phyloP scores from a whole-genome alignment of 495 filamentous ascomycete genomes.

The Xylaria curta region DNA sequence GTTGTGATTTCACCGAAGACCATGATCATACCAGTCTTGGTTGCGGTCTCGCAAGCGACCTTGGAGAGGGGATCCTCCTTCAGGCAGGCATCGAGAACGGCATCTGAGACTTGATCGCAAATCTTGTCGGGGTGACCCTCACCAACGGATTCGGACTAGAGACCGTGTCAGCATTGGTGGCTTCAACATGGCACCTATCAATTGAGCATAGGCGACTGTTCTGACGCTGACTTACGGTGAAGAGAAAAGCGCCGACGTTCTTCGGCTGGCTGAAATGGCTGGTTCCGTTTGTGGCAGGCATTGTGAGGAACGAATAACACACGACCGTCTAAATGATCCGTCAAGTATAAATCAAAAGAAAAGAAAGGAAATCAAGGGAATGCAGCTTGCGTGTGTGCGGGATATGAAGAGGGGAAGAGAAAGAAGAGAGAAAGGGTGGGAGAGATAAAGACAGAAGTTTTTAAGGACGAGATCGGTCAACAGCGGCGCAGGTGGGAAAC shows the following conservation, averaged over 20 bases:
- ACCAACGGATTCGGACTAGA: slow-evolving; percentile 90
- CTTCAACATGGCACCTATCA: slow-evolving; percentile 20
- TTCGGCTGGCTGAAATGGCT: slow-evolving; percentile 51
- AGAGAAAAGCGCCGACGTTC: slow-evolving; percentile 83
- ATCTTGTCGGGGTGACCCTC: slow-evolving; percentile 99
- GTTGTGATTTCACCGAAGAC: slow-evolving; percentile 99
- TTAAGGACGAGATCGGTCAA: slow-evolving; percentile 29
- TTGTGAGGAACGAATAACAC: slow-evolving; percentile 50
- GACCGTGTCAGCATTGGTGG: slow-evolving; percentile 8
- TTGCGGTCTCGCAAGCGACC: slow-evolving; percentile 98
- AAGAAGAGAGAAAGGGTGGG: slow-evolving; percentile 29
- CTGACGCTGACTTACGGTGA: slow-evolving; percentile 69
- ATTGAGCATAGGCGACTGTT: not conserved
- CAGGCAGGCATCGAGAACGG: slow-evolving; percentile 97
- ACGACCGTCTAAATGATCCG: slow-evolving; percentile 5
- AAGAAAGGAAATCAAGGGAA: slow-evolving; percentile 16
- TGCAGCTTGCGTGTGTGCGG: slow-evolving; percentile 29
- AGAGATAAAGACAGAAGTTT: slow-evolving; percentile 31
- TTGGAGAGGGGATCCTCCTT: slow-evolving; percentile 94
- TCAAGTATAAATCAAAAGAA: slow-evolving; percentile 20
- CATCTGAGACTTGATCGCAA: slow-evolving; percentile 97
- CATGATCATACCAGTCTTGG: slow-evolving; percentile 99
- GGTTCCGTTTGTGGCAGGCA: slow-evolving; percentile 65
- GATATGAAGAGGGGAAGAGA: slow-evolving; percentile 38
- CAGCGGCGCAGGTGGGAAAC: slow-evolving; percentile 32